Percentiles rank a stretch among this genome's conserved stretches.
Evolutionary conservation across 2,329 filamentous ascomycete genomes (phyloP).

Genomic region (Hymenoscyphus repandus): DNA sequence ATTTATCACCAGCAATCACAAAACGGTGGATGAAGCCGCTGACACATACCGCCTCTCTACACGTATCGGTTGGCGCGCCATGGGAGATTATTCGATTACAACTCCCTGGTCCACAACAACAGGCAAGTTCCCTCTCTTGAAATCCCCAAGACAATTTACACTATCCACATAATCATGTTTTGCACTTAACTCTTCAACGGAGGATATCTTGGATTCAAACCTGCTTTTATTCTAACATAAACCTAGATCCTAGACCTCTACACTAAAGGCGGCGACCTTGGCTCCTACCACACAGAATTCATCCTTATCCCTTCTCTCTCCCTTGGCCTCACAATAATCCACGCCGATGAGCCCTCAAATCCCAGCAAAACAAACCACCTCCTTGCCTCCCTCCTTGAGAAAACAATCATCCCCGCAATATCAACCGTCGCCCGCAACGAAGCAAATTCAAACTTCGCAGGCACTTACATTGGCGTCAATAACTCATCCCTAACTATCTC

Average conservation of each 20-base stretch:
- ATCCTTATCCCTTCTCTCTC: slow-evolving; percentile 10
- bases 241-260: slow-evolving; percentile 17
- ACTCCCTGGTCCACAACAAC: not conserved
- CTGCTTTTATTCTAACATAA: too few species aligned
- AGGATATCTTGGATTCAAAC: too few species aligned
- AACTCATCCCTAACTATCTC: slow-evolving; percentile 12
- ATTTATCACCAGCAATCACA: slow-evolving; percentile 7
- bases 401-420: slow-evolving; percentile 5
- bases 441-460: slow-evolving; percentile 4
- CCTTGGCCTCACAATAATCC: slow-evolving; percentile 7
- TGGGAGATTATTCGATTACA: slow-evolving; percentile 15
- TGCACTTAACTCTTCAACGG: too few species aligned
- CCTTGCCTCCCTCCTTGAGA: slow-evolving; percentile 4
- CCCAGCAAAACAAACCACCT: not conserved
- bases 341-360: not conserved
- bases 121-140: too few species aligned
- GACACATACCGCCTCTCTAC: slow-evolving; percentile 6
- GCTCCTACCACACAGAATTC: slow-evolving; percentile 4
- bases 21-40: slow-evolving; percentile 14
- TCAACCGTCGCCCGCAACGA: slow-evolving; percentile 8
- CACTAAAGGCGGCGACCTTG: slow-evolving; percentile 10
- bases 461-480: slow-evolving; percentile 2
- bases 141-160: too few species aligned
- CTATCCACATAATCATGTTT: too few species aligned
- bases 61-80: slow-evolving; percentile 10